Conservation (phyloP, 2,329 filamentous ascomycete species). For the Metarhizium rileyi region DNA sequence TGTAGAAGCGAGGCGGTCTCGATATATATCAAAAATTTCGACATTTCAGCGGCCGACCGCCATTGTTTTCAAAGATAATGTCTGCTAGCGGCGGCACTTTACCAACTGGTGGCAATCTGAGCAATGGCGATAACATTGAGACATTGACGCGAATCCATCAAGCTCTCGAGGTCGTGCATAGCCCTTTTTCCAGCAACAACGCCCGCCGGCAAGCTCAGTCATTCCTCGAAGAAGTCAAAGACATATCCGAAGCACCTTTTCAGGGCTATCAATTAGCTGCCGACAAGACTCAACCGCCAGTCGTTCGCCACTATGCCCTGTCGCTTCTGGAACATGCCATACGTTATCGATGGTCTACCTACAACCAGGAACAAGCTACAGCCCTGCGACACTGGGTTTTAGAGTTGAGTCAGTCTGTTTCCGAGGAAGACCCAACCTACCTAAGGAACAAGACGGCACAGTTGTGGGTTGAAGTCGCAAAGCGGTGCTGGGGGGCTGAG, state of each 20-base stretch:
- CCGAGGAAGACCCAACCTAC: slow-evolving; percentile 66
- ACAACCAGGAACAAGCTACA: slow-evolving; percentile 55
- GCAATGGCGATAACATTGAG: slow-evolving; percentile 29
- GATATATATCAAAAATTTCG: background rate
- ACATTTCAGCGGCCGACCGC: background rate
- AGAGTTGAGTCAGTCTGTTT: slow-evolving; percentile 62
- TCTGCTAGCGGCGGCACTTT: slow-evolving; percentile 26
- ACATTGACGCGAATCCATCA: slow-evolving; percentile 63
- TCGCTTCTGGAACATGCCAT: slow-evolving; percentile 86
- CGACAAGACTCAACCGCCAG: slow-evolving; percentile 62
- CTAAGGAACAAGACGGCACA: slow-evolving; percentile 89
- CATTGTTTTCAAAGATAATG: slow-evolving; percentile 17
- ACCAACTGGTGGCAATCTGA: slow-evolving; percentile 21
- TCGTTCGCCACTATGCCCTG: slow-evolving; percentile 88
- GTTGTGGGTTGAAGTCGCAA: slow-evolving; percentile 90
- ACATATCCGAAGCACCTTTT: slow-evolving; percentile 65
- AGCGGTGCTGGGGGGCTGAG: slow-evolving; percentile 82
- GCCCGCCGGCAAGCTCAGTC: slow-evolving; percentile 71
- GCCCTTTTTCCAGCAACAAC: slow-evolving; percentile 69
- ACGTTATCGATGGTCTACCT: slow-evolving; percentile 72
- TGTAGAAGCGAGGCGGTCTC: background rate
- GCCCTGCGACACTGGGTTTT: slow-evolving; percentile 69
- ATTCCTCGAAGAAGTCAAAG: slow-evolving; percentile 81
- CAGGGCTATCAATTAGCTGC: slow-evolving; percentile 78
- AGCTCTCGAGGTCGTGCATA: slow-evolving; percentile 82